Base-by-base conservation (phyloP, 2,329 filamentous ascomycete species). In the Rutstroemia sp. region DNA sequence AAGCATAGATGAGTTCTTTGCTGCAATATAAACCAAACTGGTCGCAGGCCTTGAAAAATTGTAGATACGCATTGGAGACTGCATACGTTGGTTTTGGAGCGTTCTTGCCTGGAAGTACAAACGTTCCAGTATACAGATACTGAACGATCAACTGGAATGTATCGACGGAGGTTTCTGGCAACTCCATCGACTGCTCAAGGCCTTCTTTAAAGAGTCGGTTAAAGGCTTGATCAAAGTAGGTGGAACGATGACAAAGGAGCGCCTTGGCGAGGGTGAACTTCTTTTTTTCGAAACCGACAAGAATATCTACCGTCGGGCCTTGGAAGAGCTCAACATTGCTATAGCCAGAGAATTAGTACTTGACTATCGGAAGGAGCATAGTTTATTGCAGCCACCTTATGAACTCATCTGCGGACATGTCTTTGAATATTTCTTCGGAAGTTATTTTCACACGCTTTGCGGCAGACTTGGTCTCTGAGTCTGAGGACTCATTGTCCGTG, bases 201-300 rank as follows among this genome's bases (percentile, higher is more conserved):
- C 5, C 16, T 7, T 60, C 60, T 14, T 48, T 51, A 34, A 37
- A 49, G 10, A 16, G 2, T 2, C 56, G 48, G 21, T 60, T 57
- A 14, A 63, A 57, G n/a, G 56, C 57, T 12, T 14, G 17, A 1
- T 63, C 38, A 42, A 63, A 63, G 37, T 54, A 57, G 2, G 27
- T 17, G 1, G 60, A 62, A 25, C 47, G 51, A 25, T 57, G 47
- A 48, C 58, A 61, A 1, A 61, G 41, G 1, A 63, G 55, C 3
- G 5, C 44, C 47, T 59, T 58, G 1, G 60, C 49, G 5, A 60
- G 14, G 2, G 2, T 14, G 21, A 60, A 57, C 4, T 39, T 25
- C 12, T 45, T 55, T 7, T 25, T 45, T 10, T 39, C 17, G 21
- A 3, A 17, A 37, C 42, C 34, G 5, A 62, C 45, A n/a, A 47